Evolutionary conservation across 2,329 filamentous ascomycete species (phyloP).

Genomic region (Pestalotiopsis sp.): DNA sequence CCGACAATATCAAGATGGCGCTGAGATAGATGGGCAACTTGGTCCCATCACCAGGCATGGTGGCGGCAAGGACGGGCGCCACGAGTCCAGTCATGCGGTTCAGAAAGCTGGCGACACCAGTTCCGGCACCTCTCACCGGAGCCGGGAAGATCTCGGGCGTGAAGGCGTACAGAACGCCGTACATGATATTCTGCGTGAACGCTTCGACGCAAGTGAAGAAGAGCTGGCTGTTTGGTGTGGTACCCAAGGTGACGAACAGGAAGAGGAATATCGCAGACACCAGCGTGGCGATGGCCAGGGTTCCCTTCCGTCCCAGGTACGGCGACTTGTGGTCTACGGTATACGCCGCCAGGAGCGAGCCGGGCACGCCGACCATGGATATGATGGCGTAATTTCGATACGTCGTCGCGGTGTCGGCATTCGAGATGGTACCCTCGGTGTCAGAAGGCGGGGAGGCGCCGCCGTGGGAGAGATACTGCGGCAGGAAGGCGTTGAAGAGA

Average conservation of each 20-base stretch:
- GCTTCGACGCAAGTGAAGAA: slow-evolving; percentile 70
- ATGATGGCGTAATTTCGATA: slow-evolving; percentile 87
- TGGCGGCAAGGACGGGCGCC: slow-evolving; percentile 70
- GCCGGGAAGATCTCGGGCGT: slow-evolving; percentile 79
- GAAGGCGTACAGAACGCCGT: slow-evolving; percentile 76
- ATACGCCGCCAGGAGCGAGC: slow-evolving; percentile 74
- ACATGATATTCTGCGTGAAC: slow-evolving; percentile 78
- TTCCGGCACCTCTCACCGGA: slow-evolving; percentile 71
- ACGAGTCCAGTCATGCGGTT: slow-evolving; percentile 70
- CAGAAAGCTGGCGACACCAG: slow-evolving; percentile 72
- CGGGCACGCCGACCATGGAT: slow-evolving; percentile 75
- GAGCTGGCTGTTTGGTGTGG: slow-evolving; percentile 60
- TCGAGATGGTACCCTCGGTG: slow-evolving; percentile 27
- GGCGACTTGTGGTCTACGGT: slow-evolving; percentile 69
- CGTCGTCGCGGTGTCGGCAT: slow-evolving; percentile 41
- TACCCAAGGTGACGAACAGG: slow-evolving; percentile 64
- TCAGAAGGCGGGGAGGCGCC: slow-evolving; percentile 37
- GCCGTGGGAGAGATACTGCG: slow-evolving; percentile 75
- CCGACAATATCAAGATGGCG: slow-evolving; percentile 57
- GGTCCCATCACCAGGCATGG: slow-evolving; percentile 58
- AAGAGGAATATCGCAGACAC: slow-evolving; percentile 72
- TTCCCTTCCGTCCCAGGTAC: slow-evolving; percentile 70
- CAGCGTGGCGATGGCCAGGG: slow-evolving; percentile 69
- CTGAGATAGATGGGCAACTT: slow-evolving; percentile 62
- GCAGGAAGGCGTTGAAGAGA: slow-evolving; percentile 89